Conservation (phyloP, 2,329 filamentous ascomycete species). For the Acephala macrosclerotiorum region DNA sequence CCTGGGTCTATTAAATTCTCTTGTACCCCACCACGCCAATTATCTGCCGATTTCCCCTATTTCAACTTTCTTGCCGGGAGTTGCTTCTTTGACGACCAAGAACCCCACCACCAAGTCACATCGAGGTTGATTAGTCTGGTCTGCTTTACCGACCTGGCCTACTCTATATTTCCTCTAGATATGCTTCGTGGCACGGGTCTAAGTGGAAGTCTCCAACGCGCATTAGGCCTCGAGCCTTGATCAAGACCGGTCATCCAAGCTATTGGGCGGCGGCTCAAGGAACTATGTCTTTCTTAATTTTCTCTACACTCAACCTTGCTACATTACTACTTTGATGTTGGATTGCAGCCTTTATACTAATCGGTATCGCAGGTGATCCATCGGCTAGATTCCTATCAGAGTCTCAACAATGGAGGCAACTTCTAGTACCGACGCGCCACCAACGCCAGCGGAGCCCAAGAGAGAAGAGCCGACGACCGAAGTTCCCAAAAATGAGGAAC, state of each 20-base stretch:
- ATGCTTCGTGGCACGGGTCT: too few species aligned
- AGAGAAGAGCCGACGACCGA: background rate
- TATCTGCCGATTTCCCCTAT: conserved; percentile 7
- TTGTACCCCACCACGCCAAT: conserved; percentile 1
- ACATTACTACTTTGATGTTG: background rate
- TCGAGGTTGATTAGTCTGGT: background rate
- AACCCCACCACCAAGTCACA: background rate
- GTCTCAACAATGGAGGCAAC: background rate
- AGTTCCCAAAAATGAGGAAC: background rate
- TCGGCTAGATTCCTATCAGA: background rate
- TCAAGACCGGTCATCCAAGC: too few species aligned
- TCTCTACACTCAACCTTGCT: background rate
- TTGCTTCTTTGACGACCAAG: background rate
- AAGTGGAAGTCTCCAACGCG: too few species aligned
- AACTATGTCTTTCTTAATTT: background rate
- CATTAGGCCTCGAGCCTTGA: too few species aligned
- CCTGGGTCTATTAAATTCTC: background rate
- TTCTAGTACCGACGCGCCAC: background rate
- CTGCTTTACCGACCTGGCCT: background rate
- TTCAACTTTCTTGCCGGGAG: background rate
- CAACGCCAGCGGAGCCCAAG: background rate
- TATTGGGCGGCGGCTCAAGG: too few species aligned
- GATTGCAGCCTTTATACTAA: background rate
- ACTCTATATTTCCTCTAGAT: too few species aligned
- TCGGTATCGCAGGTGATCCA: background rate